Conservation (phyloP, 2,329 filamentous ascomycete genomes). For the Pseudogymnoascus sp. region DNA sequence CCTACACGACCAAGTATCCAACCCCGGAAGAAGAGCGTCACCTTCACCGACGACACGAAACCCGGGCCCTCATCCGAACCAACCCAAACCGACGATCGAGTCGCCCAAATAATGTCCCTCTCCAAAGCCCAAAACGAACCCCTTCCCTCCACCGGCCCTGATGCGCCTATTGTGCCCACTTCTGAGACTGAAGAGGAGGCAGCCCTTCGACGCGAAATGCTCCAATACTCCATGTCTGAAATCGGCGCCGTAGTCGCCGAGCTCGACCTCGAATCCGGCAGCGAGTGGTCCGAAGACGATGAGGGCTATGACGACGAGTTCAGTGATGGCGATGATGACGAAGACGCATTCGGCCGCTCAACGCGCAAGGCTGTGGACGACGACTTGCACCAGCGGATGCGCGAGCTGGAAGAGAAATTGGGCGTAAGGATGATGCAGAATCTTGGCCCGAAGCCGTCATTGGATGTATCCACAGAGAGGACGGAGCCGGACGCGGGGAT, state of each 20-base stretch:
- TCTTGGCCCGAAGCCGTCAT: constrained; percentile 41
- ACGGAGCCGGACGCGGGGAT: constrained; percentile 43
- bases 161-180: constrained; percentile 53
- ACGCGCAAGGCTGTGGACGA: constrained; percentile 62
- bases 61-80: constrained; percentile 25
- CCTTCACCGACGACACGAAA: constrained; percentile 56
- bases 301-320: constrained; percentile 47
- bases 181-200: constrained; percentile 77
- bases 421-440: constrained; percentile 49
- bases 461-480: constrained; percentile 24
- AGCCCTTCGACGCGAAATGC: constrained; percentile 74
- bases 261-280: constrained; percentile 69
- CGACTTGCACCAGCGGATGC: constrained; percentile 70
- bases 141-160: constrained; percentile 21
- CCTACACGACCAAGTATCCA: constrained; percentile 3
- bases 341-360: constrained; percentile 69
- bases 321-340: constrained; percentile 46
- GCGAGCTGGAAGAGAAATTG: constrained; percentile 71
- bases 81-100: constrained; percentile 28
- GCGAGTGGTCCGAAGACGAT: constrained; percentile 47
- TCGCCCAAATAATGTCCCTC: constrained; percentile 50
- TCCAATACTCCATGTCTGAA: constrained; percentile 80
- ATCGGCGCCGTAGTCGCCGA: constrained; percentile 89
- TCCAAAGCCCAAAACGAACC: constrained; percentile 46
- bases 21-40: constrained; percentile 49